phyloP scores from a whole-genome alignment of 805 yeast species.

The Monosporozyma aquatica region DNA sequence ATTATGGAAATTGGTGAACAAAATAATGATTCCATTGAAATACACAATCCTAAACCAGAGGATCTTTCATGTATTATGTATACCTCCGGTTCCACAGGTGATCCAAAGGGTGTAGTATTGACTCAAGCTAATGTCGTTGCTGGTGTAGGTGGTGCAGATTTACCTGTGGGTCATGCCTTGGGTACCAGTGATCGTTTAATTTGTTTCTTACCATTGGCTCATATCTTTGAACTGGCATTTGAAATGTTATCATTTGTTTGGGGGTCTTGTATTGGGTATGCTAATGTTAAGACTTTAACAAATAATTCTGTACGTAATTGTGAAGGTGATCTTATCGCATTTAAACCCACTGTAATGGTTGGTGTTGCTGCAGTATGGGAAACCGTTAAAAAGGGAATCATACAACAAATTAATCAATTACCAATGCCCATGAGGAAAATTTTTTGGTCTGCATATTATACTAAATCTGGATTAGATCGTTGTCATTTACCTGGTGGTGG shows the following conservation, averaged over 20 bases:
- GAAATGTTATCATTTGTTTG: constrained; percentile 74
- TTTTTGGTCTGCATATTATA: constrained; percentile 80
- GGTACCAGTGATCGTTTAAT: constrained; percentile 59
- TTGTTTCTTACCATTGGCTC: constrained; percentile 91
- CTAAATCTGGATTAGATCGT: constrained; percentile 55
- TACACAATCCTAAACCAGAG: constrained; percentile 38
- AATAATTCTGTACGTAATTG: constrained; percentile 77
- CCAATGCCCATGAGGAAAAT: constrained; percentile 63
- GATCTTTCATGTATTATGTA: constrained; percentile 58
- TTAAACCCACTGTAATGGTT: constrained; percentile 89
- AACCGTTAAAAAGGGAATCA: constrained; percentile 83
- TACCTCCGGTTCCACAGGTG: constrained; percentile 72
- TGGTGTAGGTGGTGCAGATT: constrained; percentile 76
- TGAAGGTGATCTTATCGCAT: constrained; percentile 76
- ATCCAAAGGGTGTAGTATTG: constrained; percentile 69
- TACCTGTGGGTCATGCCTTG: constrained; percentile 49
- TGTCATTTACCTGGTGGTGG: constrained; percentile 69
- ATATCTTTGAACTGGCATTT: constrained; percentile 85
- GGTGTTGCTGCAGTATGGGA: constrained; percentile 99
- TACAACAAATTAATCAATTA: constrained; percentile 59
- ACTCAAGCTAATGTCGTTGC: constrained; percentile 63
- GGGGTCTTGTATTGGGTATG: constrained; percentile 90
- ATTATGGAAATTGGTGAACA: constrained; percentile 52
- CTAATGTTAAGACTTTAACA: constrained; percentile 82
- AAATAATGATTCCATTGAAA: constrained; percentile 31